These are phyloP conservation scores for Suillus tomentosus DNA, from an alignment of 768 basidiomycete species.

Conservation along the genomic window DNA sequence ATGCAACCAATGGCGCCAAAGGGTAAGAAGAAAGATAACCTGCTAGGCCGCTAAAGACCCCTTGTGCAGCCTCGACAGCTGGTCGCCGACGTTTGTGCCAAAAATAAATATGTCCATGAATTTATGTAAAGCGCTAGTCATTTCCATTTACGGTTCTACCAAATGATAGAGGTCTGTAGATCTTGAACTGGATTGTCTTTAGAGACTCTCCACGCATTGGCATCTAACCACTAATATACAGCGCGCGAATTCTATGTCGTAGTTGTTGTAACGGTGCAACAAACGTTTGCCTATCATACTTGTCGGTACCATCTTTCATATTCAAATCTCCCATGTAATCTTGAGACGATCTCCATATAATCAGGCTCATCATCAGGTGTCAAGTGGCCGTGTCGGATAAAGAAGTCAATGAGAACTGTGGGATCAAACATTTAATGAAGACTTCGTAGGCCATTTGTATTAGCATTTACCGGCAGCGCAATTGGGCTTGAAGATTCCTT, in stretches of 20 bases:
- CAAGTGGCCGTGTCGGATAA: slow-evolving; percentile 83
- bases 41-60: neutral
- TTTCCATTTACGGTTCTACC: neutral
- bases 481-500: slow-evolving; percentile 88
- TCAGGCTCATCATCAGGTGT: slow-evolving; percentile 88
- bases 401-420: slow-evolving; percentile 88
- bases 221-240: neutral
- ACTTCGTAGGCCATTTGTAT: neutral
- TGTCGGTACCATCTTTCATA: slow-evolving; percentile 50
- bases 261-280: neutral
- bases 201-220: neutral
- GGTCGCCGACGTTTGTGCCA: neutral
- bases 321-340: slow-evolving; percentile 73
- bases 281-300: neutral
- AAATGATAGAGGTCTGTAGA: neutral
- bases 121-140: neutral
- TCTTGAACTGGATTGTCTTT: neutral
- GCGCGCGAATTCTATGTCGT: no score
- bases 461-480: slow-evolving; percentile 72
- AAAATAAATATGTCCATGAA: neutral
- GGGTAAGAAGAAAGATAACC: neutral
- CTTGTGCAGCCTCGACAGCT: neutral
- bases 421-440: neutral
- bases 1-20: neutral
- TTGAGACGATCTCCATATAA: slow-evolving; percentile 74